These are phyloP conservation scores for Achlya hypogyna DNA, from an alignment of 352 stramenopile genomes.

Conservation along the genomic window DNA sequence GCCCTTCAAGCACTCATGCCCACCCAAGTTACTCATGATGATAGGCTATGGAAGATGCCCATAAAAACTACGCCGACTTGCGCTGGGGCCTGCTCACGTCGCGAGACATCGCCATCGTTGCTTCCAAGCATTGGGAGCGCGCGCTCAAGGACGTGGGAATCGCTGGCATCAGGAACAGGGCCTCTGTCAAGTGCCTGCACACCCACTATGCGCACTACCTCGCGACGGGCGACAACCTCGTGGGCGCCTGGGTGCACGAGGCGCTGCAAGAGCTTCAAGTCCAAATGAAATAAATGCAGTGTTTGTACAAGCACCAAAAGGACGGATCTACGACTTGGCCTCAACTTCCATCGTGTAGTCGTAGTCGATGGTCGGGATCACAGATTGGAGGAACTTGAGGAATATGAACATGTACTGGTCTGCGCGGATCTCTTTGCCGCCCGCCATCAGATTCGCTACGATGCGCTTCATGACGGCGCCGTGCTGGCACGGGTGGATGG, in stretches of 20 bases:
- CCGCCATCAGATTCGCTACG: conserved; percentile 87
- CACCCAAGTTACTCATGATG: conserved; percentile 2
- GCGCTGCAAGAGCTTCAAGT: conserved; percentile 26
- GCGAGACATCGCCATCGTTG: conserved; percentile 33
- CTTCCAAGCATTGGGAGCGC: conserved; percentile 30
- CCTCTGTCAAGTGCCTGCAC: conserved; percentile 62
- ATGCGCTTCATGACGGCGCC: conserved; percentile 98
- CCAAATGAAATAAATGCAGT: no score
- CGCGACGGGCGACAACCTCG: conserved; percentile 38
- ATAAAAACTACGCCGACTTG: conserved; percentile 36
- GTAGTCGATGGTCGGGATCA: conserved; percentile 99
- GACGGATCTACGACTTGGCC: conserved; percentile 26
- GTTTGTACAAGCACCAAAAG: not conserved
- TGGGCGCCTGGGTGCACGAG: conserved; percentile 59
- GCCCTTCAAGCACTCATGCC: not conserved
- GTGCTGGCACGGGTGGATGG: conserved; percentile 98
- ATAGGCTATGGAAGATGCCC: conserved; percentile 37
- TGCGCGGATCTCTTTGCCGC: conserved; percentile 63
- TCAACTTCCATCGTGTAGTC: conserved; percentile 98
- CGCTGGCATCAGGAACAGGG: conserved; percentile 44
- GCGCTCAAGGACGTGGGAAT: conserved; percentile 45
- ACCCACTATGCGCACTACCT: conserved; percentile 65
- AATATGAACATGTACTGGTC: conserved; percentile 99
- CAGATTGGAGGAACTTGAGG: conserved; percentile 99
- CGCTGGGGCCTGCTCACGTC: conserved; percentile 43